These are phyloP conservation scores for Geranium rotundifolium DNA, from an alignment of 345 rosid genomes.

Conservation along the genomic window DNA sequence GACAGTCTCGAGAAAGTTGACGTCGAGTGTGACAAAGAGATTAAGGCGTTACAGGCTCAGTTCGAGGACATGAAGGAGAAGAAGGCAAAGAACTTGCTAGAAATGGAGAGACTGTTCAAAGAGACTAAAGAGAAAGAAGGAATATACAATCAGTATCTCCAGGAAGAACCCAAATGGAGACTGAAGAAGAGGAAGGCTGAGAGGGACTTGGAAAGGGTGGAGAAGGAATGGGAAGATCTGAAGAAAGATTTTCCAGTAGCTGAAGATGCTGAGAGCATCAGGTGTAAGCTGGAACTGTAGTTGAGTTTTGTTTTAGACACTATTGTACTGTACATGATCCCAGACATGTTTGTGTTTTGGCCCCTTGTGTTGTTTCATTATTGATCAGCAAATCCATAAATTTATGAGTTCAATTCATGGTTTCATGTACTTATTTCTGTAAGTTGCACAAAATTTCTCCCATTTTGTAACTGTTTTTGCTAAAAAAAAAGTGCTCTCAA, in stretches of 20 bases:
- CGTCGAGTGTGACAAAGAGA: constrained; percentile 4
- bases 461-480: too few species aligned
- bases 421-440: too few species aligned
- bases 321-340: too few species aligned
- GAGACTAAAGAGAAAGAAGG: constrained; percentile 17
- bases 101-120: constrained; percentile 18
- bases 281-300: too few species aligned
- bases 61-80: constrained; percentile 13
- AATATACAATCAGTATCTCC: constrained; percentile 8
- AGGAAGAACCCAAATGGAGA: constrained; percentile 17
- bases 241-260: constrained; percentile 10
- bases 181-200: constrained; percentile 22
- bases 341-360: too few species aligned
- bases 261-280: too few species aligned
- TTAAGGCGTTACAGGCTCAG: constrained; percentile 11
- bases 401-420: too few species aligned
- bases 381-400: too few species aligned
- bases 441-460: too few species aligned
- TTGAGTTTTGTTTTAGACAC: too few species aligned
- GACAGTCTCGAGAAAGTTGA: constrained; percentile 15
- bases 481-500: too few species aligned
- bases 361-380: too few species aligned
- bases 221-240: constrained; percentile 21
- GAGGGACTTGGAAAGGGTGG: constrained; percentile 18
- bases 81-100: constrained; percentile 10